These are phyloP conservation scores for Pseudogymnoascus destructans DNA, from an alignment of 2,329 filamentous ascomycete species.

Conservation along the genomic window DNA sequence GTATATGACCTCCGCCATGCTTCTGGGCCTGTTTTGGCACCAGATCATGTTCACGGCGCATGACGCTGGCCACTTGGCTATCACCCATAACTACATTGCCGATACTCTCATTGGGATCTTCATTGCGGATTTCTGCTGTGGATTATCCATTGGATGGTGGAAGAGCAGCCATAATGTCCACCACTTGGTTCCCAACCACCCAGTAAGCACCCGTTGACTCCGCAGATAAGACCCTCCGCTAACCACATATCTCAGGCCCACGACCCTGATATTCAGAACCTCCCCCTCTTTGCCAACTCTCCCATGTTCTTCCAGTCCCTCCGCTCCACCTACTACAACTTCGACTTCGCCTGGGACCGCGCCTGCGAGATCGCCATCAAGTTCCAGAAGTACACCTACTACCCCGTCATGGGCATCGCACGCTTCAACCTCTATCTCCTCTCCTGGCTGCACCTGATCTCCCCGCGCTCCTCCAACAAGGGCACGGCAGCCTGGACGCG, in stretches of 20 bases:
- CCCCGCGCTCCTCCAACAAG: constrained; percentile 39
- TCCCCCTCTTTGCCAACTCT: constrained; percentile 55
- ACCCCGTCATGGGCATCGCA: constrained; percentile 52
- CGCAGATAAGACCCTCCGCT: not conserved
- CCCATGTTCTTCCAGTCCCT: constrained; percentile 52
- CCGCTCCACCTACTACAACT: constrained; percentile 51
- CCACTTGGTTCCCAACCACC: constrained; percentile 52
- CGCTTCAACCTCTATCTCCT: constrained; percentile 62
- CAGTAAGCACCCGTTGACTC: constrained; percentile 30
- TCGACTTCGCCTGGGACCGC: constrained; percentile 47
- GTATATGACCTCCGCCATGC: constrained; percentile 44
- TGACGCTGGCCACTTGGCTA: constrained; percentile 50
- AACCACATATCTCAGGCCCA: constrained; percentile 9
- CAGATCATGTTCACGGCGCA: constrained; percentile 58
- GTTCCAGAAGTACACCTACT: constrained; percentile 55
- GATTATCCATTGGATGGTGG: constrained; percentile 56
- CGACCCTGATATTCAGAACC: constrained; percentile 50
- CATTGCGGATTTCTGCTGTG: constrained; percentile 51
- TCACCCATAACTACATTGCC: constrained; percentile 43
- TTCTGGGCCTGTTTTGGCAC: constrained; percentile 53
- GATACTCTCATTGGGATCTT: constrained; percentile 51
- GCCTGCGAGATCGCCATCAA: constrained; percentile 45
- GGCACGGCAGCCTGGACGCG: constrained; percentile 53
- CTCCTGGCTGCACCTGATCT: constrained; percentile 52
- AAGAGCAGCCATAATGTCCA: constrained; percentile 58